Percentiles rank a stretch among this genome's conserved stretches.
Conservation (phyloP, 345 rosid genomes). For the Pugionium cornutum region DNA sequence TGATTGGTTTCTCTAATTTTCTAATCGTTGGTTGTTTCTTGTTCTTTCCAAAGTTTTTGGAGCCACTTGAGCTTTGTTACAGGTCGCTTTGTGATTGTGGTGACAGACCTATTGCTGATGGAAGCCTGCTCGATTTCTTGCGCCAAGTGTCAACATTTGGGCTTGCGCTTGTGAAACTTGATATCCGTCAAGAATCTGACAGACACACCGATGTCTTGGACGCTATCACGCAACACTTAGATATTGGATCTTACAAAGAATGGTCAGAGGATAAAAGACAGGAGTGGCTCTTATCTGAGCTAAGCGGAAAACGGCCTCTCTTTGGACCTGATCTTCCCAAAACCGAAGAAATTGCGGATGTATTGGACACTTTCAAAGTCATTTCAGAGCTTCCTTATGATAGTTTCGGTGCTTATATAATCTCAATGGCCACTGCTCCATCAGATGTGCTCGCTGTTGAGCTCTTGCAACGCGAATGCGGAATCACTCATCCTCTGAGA, state of each 20-base stretch:
- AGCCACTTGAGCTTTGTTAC: slow-evolving; percentile 98
- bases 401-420: slow-evolving; percentile 86
- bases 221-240: slow-evolving; percentile 81
- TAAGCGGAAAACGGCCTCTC: slow-evolving; percentile 86
- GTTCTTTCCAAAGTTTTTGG: slow-evolving; percentile 62
- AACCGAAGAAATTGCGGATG: slow-evolving; percentile 89
- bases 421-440: slow-evolving; percentile 94
- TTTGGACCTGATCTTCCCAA: slow-evolving; percentile 93
- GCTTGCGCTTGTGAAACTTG: slow-evolving; percentile 90
- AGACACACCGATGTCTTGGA: slow-evolving; percentile 90
- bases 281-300: slow-evolving; percentile 92
- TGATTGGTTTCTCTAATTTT: neutral
- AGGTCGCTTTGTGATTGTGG: slow-evolving; percentile 82
- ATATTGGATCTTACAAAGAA: slow-evolving; percentile 76
- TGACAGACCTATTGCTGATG: slow-evolving; percentile 92
- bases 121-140: slow-evolving; percentile 94
- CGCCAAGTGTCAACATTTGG: slow-evolving; percentile 98
- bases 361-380: slow-evolving; percentile 81
- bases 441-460: slow-evolving; percentile 95
- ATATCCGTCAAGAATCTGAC: slow-evolving; percentile 92
- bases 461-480: slow-evolving; percentile 93
- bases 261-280: slow-evolving; percentile 88
- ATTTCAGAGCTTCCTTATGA: slow-evolving; percentile 83
- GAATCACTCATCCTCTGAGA: slow-evolving; percentile 70
- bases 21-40: slow-evolving; percentile 21